These are phyloP conservation scores for Lasiosphaeriaceae sp. DNA, from an alignment of 495 filamentous ascomycete species.

Conservation along the genomic window DNA sequence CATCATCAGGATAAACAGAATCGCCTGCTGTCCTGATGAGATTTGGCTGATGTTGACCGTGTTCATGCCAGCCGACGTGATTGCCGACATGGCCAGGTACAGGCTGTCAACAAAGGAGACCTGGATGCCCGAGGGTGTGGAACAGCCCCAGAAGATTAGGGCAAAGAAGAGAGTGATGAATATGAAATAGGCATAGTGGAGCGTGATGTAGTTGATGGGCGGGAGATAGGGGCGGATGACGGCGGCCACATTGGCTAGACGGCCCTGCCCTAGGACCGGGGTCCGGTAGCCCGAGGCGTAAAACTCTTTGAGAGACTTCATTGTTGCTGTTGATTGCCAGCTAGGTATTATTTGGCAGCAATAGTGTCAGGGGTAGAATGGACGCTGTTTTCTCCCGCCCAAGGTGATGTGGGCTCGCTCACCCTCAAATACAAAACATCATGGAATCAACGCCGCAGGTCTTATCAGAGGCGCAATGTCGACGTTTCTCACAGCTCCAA, in stretches of 20 bases:
- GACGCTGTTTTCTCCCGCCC: too few relatives aligned
- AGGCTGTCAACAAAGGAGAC: conserved; percentile 71
- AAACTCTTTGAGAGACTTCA: background rate
- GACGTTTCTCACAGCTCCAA: too few relatives aligned
- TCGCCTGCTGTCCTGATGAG: conserved; percentile 64
- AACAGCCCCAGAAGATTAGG: conserved; percentile 68
- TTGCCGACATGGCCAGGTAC: conserved; percentile 72
- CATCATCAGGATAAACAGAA: conserved; percentile 69
- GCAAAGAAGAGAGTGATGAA: conserved; percentile 57
- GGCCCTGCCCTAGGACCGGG: background rate
- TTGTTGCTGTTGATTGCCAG: background rate
- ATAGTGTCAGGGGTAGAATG: too few relatives aligned
- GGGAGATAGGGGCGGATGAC: background rate
- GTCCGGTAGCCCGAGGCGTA: background rate
- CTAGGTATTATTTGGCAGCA: too few relatives aligned
- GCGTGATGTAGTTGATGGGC: conserved; percentile 63
- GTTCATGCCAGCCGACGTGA: conserved; percentile 67
- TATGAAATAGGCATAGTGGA: conserved; percentile 73
- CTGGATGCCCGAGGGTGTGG: conserved; percentile 46
- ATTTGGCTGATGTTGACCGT: background rate
- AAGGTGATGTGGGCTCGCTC: too few relatives aligned
- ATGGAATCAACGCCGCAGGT: too few relatives aligned
- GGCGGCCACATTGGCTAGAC: background rate
- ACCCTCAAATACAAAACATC: too few relatives aligned
- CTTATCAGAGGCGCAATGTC: too few relatives aligned